Percentiles rank a stretch among this genome's conserved stretches.
Evolutionary conservation across 2,329 filamentous ascomycete species (phyloP).

Genomic region (Aspergillus sp.): DNA sequence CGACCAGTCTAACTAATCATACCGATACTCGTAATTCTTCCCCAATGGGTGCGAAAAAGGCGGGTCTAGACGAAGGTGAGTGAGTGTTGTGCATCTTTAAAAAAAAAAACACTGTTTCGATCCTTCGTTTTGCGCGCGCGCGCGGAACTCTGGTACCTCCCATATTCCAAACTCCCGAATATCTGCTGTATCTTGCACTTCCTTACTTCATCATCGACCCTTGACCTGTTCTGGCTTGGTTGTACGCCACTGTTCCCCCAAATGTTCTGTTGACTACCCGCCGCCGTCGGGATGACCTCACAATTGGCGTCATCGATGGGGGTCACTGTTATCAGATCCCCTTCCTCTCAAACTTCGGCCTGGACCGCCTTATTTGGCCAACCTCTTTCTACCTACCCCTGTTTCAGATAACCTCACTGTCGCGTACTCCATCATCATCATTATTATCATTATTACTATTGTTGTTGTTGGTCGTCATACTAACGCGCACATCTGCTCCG

Average conservation of each 20-base stretch:
- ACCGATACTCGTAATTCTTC: constrained; percentile 39
- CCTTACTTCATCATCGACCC: constrained; percentile 19
- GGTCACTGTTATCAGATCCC: constrained; percentile 25
- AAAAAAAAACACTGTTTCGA: constrained; percentile 8
- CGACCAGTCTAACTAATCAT: constrained; percentile 32
- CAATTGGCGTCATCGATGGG: constrained; percentile 39
- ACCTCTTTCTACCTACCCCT: background rate
- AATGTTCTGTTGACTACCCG: constrained; percentile 29
- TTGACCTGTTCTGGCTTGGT: constrained; percentile 32
- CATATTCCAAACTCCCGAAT: constrained; percentile 2
- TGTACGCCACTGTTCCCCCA: constrained; percentile 33
- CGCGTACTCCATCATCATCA: background rate
- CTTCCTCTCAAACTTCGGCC: constrained; percentile 7
- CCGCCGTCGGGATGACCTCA: constrained; percentile 41
- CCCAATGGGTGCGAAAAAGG: constrained; percentile 49
- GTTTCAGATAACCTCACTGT: constrained; percentile 2
- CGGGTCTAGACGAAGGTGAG: constrained; percentile 44
- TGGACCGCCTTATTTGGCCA: constrained; percentile 16
- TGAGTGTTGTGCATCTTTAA: constrained; percentile 23
- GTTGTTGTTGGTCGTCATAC: constrained; percentile 16
- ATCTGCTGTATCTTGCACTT: constrained; percentile 12
- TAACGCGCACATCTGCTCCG: constrained; percentile 22
- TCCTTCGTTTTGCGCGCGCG: constrained; percentile 13
- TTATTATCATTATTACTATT: no score
- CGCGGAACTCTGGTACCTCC: constrained; percentile 10